These are phyloP conservation scores for Pichia gijzeniarum DNA, from an alignment of 805 yeast genomes.

Conservation along the genomic window DNA sequence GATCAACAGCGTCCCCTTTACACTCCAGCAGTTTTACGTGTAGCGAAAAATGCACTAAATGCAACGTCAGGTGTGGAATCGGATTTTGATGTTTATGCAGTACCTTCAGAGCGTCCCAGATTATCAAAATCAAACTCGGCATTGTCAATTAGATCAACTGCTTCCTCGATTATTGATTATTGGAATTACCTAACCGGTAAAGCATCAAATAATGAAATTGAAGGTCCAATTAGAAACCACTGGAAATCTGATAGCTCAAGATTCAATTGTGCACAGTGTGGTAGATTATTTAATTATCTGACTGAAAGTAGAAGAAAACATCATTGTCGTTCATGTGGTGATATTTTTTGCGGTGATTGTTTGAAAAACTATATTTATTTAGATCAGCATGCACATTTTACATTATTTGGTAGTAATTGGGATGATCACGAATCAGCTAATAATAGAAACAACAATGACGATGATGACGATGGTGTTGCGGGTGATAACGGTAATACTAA, in stretches of 20 bases:
- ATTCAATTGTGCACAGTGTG: constrained; percentile 61
- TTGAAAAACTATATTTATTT: constrained; percentile 30
- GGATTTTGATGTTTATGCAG: constrained; percentile 10
- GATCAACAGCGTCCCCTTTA: constrained; percentile 84
- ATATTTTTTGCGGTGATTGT: constrained; percentile 36
- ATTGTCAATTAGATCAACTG: constrained; percentile 21
- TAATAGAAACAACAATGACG: constrained; percentile 1
- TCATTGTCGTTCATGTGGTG: constrained; percentile 37
- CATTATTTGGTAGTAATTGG: constrained; percentile 26
- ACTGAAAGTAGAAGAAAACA: constrained; percentile 51
- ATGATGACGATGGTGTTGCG: neutral
- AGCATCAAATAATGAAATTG: constrained; percentile 7
- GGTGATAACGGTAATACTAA: neutral
- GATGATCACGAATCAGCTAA: constrained; percentile 12
- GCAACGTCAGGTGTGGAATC: constrained; percentile 4
- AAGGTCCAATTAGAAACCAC: constrained; percentile 50
- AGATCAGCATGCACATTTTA: constrained; percentile 31
- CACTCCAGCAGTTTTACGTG: constrained; percentile 80
- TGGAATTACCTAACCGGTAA: constrained; percentile 21
- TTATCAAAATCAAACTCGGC: constrained; percentile 15
- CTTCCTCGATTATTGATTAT: constrained; percentile 23
- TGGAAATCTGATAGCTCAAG: constrained; percentile 72
- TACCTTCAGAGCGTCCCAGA: constrained; percentile 9
- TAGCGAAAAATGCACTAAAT: constrained; percentile 13
- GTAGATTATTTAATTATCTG: constrained; percentile 62